Percentiles rank a stretch among this genome's conserved stretches.
Evolutionary conservation across 2,329 filamentous ascomycete species (phyloP).

Genomic region (Nigrograna mackinnonii): DNA sequence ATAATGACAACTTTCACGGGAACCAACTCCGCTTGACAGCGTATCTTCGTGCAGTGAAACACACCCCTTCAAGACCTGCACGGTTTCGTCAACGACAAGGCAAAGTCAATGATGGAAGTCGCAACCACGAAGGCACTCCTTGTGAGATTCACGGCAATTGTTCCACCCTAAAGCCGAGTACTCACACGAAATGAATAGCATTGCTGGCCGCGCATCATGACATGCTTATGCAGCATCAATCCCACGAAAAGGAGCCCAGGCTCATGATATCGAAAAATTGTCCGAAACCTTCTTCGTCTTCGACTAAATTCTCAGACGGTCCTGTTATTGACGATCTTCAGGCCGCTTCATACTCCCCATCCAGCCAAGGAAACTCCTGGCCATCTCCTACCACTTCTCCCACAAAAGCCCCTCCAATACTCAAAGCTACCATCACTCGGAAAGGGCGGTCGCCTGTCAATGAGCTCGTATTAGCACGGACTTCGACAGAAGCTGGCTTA

Average conservation of each 20-base stretch:
- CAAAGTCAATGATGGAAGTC: no score
- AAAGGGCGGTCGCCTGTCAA: constrained; percentile 26
- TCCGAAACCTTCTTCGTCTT: no score
- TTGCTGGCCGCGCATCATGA: no score
- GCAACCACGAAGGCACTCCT: no score
- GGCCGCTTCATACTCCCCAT: not conserved
- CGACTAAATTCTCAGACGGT: not conserved
- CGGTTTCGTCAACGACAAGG: constrained; percentile 22
- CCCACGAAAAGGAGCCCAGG: not conserved
- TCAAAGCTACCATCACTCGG: constrained; percentile 9
- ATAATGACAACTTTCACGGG: constrained; percentile 25
- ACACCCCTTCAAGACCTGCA: constrained; percentile 25
- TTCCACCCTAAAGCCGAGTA: no score
- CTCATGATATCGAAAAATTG: not conserved
- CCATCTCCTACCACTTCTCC: not conserved
- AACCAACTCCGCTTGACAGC: constrained; percentile 24
- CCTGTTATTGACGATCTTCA: not conserved
- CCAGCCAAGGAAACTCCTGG: not conserved
- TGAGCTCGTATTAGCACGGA: constrained; percentile 29
- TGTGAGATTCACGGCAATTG: no score
- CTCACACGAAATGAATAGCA: no score
- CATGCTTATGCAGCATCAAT: no score
- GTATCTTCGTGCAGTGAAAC: constrained; percentile 26
- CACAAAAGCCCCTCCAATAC: not conserved
- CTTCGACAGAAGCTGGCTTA: constrained; percentile 28